A percentile compares a stretch with the other conserved stretches of the same genome.
Evolutionary conservation across 192 early-diverging fungal genomes (phyloP).

Genomic region (Rhizophagus prolifer): DNA sequence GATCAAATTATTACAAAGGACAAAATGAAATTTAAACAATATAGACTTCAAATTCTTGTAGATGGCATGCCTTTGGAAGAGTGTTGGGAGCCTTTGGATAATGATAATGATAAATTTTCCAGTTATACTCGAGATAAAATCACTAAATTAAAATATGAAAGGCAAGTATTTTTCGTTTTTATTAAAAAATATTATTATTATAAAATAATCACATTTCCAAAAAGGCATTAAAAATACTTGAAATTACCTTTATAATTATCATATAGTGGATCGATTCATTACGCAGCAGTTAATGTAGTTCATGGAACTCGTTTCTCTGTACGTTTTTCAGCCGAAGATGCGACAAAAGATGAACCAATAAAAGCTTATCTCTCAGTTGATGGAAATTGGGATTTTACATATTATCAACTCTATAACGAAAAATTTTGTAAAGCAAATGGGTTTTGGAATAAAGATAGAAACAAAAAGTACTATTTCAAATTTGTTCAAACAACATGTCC

Average conservation of each 20-base stretch:
- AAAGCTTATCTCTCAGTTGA: not conserved
- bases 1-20: not conserved
- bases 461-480: conserved; percentile 1
- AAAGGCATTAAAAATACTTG: no score
- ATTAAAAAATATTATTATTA: no score
- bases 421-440: not conserved
- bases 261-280: no score
- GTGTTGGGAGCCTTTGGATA: not conserved
- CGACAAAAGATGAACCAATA: not conserved
- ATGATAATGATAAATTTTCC: not conserved
- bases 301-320: no score
- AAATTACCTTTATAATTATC: no score
- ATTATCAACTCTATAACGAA: not conserved
- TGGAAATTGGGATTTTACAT: not conserved
- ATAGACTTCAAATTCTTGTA: not conserved
- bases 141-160: no score
- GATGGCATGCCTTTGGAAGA: not conserved
- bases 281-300: no score
- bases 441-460: not conserved
- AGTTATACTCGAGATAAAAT: no score
- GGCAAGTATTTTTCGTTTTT: no score
- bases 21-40: not conserved
- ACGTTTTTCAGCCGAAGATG: no score
- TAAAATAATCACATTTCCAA: no score
- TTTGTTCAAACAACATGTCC: not conserved